These are phyloP conservation scores for Cubamyces sp. DNA, from an alignment of 768 basidiomycete species.

Conservation along the genomic window DNA sequence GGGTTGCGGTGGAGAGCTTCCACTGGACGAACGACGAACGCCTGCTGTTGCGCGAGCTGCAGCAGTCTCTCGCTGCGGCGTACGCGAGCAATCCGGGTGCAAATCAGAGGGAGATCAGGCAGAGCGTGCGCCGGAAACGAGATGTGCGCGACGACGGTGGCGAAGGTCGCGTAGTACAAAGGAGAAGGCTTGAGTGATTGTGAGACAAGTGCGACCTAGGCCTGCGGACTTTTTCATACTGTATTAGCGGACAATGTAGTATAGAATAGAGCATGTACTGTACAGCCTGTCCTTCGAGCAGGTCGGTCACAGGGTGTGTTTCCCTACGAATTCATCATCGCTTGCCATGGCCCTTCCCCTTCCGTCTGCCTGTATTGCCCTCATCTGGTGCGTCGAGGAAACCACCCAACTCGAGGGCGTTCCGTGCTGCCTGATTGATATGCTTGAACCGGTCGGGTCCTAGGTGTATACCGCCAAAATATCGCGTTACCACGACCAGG, in stretches of 20 bases:
- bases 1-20: not conserved
- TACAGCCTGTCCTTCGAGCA: too few species aligned
- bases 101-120: not conserved
- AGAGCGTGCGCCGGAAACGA: slow-evolving; percentile 3
- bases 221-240: too few species aligned
- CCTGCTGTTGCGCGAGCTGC: not conserved
- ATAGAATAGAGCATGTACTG: too few species aligned
- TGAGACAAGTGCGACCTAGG: too few species aligned
- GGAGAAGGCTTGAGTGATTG: not conserved
- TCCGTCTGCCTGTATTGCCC: slow-evolving; percentile 11
- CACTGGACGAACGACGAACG: slow-evolving; percentile 4
- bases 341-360: slow-evolving; percentile 6
- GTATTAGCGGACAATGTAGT: too few species aligned
- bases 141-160: not conserved
- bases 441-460: slow-evolving; percentile 90
- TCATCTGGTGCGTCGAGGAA: slow-evolving; percentile 65
- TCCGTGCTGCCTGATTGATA: slow-evolving; percentile 94
- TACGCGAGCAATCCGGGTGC: not conserved
- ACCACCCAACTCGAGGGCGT: slow-evolving; percentile 86
- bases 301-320: too few species aligned
- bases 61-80: not conserved
- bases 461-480: slow-evolving; percentile 90
- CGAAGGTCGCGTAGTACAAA: not conserved
- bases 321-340: not conserved
- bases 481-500: slow-evolving; percentile 89